Percentiles rank a stretch among this genome's conserved stretches.
Conservation (phyloP, 2,329 filamentous ascomycete species). For the Xylariales sp. region DNA sequence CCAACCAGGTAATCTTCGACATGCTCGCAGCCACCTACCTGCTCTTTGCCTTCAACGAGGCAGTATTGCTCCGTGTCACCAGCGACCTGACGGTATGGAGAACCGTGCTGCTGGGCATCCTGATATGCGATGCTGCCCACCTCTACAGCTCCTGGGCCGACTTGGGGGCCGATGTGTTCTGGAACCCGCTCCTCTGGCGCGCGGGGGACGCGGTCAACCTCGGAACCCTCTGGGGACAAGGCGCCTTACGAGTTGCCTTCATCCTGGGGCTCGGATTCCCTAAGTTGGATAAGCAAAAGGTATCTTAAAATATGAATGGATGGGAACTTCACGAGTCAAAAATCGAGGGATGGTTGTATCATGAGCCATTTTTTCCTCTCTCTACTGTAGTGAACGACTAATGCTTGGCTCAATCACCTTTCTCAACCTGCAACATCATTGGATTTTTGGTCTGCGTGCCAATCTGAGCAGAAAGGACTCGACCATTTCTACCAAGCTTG, state of each 20-base stretch:
- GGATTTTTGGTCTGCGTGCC: no score
- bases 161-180: constrained; percentile 1
- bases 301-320: no score
- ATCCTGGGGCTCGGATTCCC: background rate
- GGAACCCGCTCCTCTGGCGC: constrained; percentile 2
- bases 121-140: constrained; percentile 73
- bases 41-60: constrained; percentile 73
- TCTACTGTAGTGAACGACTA: no score
- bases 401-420: no score
- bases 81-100: constrained; percentile 66
- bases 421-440: no score
- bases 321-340: no score
- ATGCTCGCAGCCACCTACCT: constrained; percentile 77
- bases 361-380: no score
- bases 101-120: constrained; percentile 59
- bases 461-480: no score
- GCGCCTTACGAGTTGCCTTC: constrained; percentile 1
- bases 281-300: background rate
- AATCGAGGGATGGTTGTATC: no score
- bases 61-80: constrained; percentile 67
- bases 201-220: constrained; percentile 3
- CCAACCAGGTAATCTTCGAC: constrained; percentile 56
- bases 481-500: no score
- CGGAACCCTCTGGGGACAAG: constrained; percentile 5
- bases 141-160: constrained; percentile 38